Evolutionary conservation across 371 early-diverging fungal genomes (phyloP).

Genomic region (Rhizomucor pusillus): DNA sequence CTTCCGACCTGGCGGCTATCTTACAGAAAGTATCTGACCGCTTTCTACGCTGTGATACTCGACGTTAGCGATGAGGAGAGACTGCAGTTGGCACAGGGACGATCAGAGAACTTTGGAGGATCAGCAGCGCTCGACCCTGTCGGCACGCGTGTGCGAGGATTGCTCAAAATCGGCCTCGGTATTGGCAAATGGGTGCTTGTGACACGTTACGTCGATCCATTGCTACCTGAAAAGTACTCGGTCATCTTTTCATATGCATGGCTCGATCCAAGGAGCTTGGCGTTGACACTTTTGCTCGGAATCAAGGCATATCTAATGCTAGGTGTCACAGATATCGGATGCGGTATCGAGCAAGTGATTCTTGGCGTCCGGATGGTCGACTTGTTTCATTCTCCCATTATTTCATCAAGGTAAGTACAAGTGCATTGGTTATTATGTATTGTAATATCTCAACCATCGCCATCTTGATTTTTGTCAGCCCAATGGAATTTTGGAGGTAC

Average conservation of each 20-base stretch:
- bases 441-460: slow-evolving; percentile 13
- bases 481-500: slow-evolving; percentile 46
- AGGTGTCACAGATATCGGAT: slow-evolving; percentile 22
- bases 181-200: slow-evolving; percentile 13
- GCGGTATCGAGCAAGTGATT: slow-evolving; percentile 22
- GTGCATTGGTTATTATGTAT: slow-evolving; percentile 15
- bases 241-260: slow-evolving; percentile 17
- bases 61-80: slow-evolving; percentile 7
- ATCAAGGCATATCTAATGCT: slow-evolving; percentile 28
- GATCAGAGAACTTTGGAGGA: neutral
- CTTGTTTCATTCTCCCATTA: slow-evolving; percentile 27
- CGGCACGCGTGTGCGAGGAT: slow-evolving; percentile 5
- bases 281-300: slow-evolving; percentile 23
- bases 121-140: neutral
- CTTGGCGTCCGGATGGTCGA: slow-evolving; percentile 22
- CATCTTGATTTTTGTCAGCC: slow-evolving; percentile 14
- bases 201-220: slow-evolving; percentile 14
- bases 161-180: slow-evolving; percentile 18
- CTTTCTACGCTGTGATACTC: slow-evolving; percentile 18
- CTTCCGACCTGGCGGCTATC: slow-evolving; percentile 18
- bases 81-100: neutral
- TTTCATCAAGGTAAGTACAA: slow-evolving; percentile 20
- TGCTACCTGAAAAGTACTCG: slow-evolving; percentile 16
- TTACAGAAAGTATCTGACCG: slow-evolving; percentile 9
- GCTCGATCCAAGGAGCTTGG: slow-evolving; percentile 12